These are phyloP conservation scores for Taiozyma sp. DNA, from an alignment of 1,139 yeast genomes.

Conservation along the genomic window DNA sequence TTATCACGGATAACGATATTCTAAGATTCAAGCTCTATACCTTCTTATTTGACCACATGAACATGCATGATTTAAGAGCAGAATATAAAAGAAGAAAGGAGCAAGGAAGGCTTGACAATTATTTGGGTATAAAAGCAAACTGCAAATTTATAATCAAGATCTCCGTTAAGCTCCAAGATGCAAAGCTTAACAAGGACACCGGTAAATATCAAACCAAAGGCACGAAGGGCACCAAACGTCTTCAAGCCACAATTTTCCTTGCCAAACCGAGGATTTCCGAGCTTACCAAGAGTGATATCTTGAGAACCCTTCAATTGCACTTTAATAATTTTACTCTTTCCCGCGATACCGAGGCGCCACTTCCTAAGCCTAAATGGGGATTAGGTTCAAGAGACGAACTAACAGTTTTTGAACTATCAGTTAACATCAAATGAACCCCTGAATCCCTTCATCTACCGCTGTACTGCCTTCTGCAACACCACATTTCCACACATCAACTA, in stretches of 20 bases:
- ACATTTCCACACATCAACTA: not conserved
- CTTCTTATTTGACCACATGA: conserved; percentile 7
- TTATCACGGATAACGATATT: conserved; percentile 2
- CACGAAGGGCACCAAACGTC: conserved; percentile 1
- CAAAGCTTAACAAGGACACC: not conserved
- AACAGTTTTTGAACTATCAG: conserved; percentile 3
- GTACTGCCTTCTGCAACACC: not conserved
- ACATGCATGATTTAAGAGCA: conserved; percentile 7
- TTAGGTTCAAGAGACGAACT: conserved; percentile 12
- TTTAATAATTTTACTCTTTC: conserved; percentile 4
- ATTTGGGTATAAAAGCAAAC: not conserved
- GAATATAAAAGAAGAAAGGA: not conserved
- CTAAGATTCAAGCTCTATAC: conserved; percentile 6
- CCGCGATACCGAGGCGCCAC: not conserved
- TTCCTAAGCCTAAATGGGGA: conserved; percentile 12
- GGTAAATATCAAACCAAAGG: not conserved
- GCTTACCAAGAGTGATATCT: conserved; percentile 5
- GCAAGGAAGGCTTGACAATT: not conserved
- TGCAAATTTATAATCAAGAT: conserved; percentile 13
- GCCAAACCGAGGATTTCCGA: conserved; percentile 4
- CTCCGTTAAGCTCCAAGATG: conserved; percentile 4
- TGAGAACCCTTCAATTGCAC: conserved; percentile 4
- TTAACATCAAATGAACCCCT: not conserved
- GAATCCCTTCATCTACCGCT: not conserved
- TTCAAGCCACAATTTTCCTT: conserved; percentile 5